Base-by-base conservation (phyloP, 1,284 basidiomycete genomes). In the Leccinum subrobustum region DNA sequence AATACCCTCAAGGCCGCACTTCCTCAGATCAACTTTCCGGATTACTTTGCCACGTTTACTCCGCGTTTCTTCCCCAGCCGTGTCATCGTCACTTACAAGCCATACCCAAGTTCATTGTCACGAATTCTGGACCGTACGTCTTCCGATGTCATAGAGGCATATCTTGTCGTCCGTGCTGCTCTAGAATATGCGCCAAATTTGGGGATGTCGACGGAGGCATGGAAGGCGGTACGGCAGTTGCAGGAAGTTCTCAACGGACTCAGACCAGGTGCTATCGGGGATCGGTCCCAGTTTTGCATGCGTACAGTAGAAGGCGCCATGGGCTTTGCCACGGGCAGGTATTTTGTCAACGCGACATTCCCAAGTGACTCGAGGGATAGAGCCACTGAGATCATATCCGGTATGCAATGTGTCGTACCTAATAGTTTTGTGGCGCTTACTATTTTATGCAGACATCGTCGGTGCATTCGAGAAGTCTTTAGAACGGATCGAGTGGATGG, bases 281-380 rank as follows among this genome's bases (percentile, higher is more conserved):
- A 96, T 68, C 84, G 96, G 33, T 83, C 86, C 35, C 91, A 95
- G 67, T 89, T 85, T 68, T 93, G 91, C 66, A 80, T 89, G 48
- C 79, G 78, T 6, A 78, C 79, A 62, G 85, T 91, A 3, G 89
- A 92, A 66, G 70, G 76, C 53, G 81, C 81, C 0, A 77, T 93
- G 64, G 91, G 91, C 42, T 92, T 91, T 71, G 89, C 88, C 4
- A 80, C 86, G 25, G 91, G 91, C 5, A 78, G 89, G 62, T 93
- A 86, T 77, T 99, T 95, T 72, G 94, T 96, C 35, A 86, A 92
- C 61, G 84, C 91, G 72, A 91, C 93, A 0, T 98, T 98, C 74
- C 85, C 85, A 4, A 88, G 89, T 4, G 86, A 92, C 52, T 91
- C 92, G 39, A 92, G 86, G 73, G 81, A 83, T 68, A 91, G 91